Conservation (phyloP, 768 basidiomycete genomes). For the Agaricus subrufescens region DNA sequence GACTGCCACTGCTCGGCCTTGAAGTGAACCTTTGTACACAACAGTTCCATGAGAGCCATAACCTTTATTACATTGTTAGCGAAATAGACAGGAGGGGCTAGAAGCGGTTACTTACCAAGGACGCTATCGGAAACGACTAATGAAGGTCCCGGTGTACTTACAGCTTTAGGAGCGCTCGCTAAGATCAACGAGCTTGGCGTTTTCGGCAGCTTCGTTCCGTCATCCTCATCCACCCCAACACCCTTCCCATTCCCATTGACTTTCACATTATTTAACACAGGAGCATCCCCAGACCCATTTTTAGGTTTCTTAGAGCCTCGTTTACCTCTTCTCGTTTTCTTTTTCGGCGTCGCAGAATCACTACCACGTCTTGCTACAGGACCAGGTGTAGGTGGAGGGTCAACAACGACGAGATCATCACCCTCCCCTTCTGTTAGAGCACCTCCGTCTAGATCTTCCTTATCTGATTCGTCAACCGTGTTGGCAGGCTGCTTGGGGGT, state of each 20-base stretch:
- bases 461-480: conserved; percentile 58
- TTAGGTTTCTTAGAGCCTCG: conserved; percentile 51
- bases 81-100: not conserved
- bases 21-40: conserved; percentile 91
- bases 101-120: conserved; percentile 47
- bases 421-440: conserved; percentile 22
- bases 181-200: conserved; percentile 17
- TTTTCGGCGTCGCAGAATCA: conserved; percentile 30
- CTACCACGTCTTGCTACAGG: not conserved
- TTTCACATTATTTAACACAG: conserved; percentile 18
- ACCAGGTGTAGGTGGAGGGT: conserved; percentile 13
- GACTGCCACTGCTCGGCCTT: conserved; percentile 96
- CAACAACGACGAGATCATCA: conserved; percentile 12
- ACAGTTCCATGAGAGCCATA: conserved; percentile 97
- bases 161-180: conserved; percentile 21
- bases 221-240: conserved; percentile 21
- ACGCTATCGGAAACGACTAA: conserved; percentile 70
- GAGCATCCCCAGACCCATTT: conserved; percentile 7
- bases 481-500: conserved; percentile 10
- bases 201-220: conserved; percentile 23
- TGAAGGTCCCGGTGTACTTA: conserved; percentile 34
- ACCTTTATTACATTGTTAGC: conserved; percentile 41
- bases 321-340: conserved; percentile 44
- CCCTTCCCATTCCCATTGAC: conserved; percentile 9
- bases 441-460: conserved; percentile 27